These are phyloP conservation scores for Dalechampia spathulata DNA, from an alignment of 441 rosid genomes.

Conservation along the genomic window DNA sequence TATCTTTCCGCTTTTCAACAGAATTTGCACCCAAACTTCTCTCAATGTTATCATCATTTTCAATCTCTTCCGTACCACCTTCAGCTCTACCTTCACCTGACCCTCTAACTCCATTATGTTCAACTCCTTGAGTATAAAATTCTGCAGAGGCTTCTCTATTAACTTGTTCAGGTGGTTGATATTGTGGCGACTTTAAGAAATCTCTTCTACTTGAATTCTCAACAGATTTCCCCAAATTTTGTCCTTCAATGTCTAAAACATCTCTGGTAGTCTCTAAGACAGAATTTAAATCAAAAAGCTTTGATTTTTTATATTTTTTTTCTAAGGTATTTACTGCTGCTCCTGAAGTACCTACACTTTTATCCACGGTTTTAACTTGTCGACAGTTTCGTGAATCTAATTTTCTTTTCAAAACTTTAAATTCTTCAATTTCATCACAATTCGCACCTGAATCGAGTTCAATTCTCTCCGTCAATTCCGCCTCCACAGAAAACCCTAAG, in stretches of 20 bases:
- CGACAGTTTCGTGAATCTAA: not conserved
- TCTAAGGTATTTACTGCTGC: not conserved
- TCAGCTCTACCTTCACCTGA: not conserved
- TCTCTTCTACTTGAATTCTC: not conserved
- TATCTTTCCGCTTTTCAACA: not conserved
- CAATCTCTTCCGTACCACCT: not conserved
- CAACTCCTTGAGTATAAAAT: conserved; percentile 5
- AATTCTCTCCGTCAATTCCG: conserved; percentile 20
- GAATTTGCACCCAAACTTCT: not conserved
- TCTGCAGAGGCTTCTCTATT: conserved; percentile 9
- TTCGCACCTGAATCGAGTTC: conserved; percentile 2
- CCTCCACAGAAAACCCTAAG: conserved; percentile 25
- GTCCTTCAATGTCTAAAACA: not conserved
- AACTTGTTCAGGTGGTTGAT: not conserved
- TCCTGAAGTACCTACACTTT: not conserved
- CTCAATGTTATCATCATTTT: conserved; percentile 7
- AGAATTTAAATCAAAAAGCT: not conserved
- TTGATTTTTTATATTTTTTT: conserved; percentile 5
- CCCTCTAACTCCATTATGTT: not conserved
- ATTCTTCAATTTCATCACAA: not conserved
- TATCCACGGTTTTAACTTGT: not conserved
- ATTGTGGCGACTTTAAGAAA: conserved; percentile 1
- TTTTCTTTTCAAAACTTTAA: conserved; percentile 18
- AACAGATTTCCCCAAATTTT: conserved; percentile 3
- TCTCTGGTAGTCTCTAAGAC: not conserved